Evolutionary conservation across 1,139 yeast species (phyloP).

Genomic region (Saccharomyces hybrid): DNA sequence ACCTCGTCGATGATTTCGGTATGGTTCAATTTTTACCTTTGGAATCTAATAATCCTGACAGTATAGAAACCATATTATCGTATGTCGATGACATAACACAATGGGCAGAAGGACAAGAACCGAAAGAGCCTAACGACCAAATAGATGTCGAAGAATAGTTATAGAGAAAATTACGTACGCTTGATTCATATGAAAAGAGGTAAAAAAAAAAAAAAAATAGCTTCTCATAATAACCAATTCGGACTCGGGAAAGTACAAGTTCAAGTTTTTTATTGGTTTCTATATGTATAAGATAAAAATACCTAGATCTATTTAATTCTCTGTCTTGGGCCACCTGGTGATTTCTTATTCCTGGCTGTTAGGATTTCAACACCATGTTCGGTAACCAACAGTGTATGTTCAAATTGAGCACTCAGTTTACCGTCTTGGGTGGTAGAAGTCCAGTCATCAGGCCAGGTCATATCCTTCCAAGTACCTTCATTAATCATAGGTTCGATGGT

Average conservation of each 20-base stretch:
- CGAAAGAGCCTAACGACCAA: constrained; percentile 87
- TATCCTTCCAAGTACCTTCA: constrained; percentile 75
- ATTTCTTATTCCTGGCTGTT: constrained; percentile 66
- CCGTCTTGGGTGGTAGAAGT: constrained; percentile 90
- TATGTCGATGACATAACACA: constrained; percentile 96
- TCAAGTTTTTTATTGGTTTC: not conserved
- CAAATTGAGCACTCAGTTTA: constrained; percentile 84
- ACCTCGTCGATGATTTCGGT: constrained; percentile 91
- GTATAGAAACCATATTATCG: constrained; percentile 76
- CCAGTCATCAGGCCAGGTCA: constrained; percentile 98
- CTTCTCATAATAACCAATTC: not conserved
- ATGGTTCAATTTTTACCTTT: constrained; percentile 96
- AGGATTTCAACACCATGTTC: constrained; percentile 91
- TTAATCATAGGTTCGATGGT: constrained; percentile 98
- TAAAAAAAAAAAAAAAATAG: not conserved
- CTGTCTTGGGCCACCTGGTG: constrained; percentile 84
- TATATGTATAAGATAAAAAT: not conserved
- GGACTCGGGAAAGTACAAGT: not conserved
- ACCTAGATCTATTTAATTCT: constrained; percentile 37
- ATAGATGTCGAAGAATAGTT: constrained; percentile 45
- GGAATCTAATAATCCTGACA: constrained; percentile 73
- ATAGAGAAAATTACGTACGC: not conserved
- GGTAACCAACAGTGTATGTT: constrained; percentile 87
- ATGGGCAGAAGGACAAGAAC: constrained; percentile 96
- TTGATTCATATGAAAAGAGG: not conserved